Evolutionary conservation across 1,284 basidiomycete genomes (phyloP).

Genomic region (Ceratobasidium papillatum): DNA sequence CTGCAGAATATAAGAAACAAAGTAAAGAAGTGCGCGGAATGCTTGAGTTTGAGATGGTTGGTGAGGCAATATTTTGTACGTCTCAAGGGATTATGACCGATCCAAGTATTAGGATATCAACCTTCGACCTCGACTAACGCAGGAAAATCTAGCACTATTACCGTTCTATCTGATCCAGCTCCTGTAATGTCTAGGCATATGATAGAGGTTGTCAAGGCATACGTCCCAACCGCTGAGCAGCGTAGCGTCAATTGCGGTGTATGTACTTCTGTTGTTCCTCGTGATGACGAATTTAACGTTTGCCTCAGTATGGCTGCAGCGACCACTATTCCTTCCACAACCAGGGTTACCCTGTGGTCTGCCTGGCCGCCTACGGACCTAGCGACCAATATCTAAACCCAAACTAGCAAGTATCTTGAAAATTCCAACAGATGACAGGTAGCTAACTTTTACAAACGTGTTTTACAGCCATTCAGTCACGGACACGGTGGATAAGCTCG

Average conservation of each 20-base stretch:
- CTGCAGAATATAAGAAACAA: constrained; percentile 30
- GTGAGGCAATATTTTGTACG: not conserved
- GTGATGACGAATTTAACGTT: too few species aligned
- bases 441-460: too few species aligned
- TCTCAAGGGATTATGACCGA: not conserved
- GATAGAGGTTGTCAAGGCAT: constrained; percentile 8
- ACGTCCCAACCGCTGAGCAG: constrained; percentile 15
- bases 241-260: constrained; percentile 21
- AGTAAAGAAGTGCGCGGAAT: constrained; percentile 35
- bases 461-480: constrained; percentile 28
- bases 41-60: constrained; percentile 42
- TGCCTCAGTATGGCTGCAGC: too few species aligned
- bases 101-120: too few species aligned
- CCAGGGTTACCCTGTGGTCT: constrained; percentile 34
- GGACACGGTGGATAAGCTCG: constrained; percentile 39
- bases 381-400: constrained; percentile 40
- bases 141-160: too few species aligned
- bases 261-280: constrained; percentile 16
- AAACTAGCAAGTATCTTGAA: too few species aligned
- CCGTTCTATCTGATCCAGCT: constrained; percentile 41
- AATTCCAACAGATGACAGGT: too few species aligned
- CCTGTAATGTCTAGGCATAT: constrained; percentile 14
- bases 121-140: too few species aligned
- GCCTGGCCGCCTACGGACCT: constrained; percentile 37
- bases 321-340: too few species aligned